Evolutionary conservation across 208 protist species (phyloP), one percentile per base, ranked within the genome.

Genomic region (Leishmania major): DNA sequence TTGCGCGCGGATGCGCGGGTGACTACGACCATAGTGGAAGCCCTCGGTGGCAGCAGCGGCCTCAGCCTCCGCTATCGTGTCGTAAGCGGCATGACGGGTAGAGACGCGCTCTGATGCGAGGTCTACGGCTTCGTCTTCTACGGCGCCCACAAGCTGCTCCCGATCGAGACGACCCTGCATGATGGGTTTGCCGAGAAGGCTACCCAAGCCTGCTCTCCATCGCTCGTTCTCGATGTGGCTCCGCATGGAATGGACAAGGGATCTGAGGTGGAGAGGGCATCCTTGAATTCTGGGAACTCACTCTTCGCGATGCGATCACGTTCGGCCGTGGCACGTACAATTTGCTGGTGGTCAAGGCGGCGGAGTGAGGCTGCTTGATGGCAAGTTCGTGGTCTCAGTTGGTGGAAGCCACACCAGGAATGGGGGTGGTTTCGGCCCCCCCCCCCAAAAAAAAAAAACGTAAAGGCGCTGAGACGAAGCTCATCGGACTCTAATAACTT

Each of bases 261-360:
- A 6, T 82, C 75, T 11, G 88, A 87, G 17, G 77, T 93, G 77
- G 25, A 53, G 10, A 55, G 8, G 81, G 90, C 8, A 84, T 93
- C 47, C 78, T 83, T 6, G 17, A 77, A 43, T 40, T 81, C 19
- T 77, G 93, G 66, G 66, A 85, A 8, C 62, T 94, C 8, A 40
- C 59, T n/a, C 49, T 79, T 5, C 66, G 80, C 0, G 83, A 92
- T 5, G 84, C 84, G 8, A 78, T 86, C 40, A 88, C 92, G 2
- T 94, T 94, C 84, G 92, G 88, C 25, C 84, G 91, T 70, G 88
- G 88, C n/a, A 92, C 92, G 87, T 91, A 91, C 78, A 88, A 93
- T 62, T 10, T 78, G 15, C 57, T 78, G 5, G 91, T 92, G 90
- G 80, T 94, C 25, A 40, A 82, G 43, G 71, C 60, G 0, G 90